Percentiles rank a stretch among this genome's conserved stretches.
Evolutionary conservation across 306 rosid genomes (phyloP).

Genomic region (Prunus dulcis): DNA sequence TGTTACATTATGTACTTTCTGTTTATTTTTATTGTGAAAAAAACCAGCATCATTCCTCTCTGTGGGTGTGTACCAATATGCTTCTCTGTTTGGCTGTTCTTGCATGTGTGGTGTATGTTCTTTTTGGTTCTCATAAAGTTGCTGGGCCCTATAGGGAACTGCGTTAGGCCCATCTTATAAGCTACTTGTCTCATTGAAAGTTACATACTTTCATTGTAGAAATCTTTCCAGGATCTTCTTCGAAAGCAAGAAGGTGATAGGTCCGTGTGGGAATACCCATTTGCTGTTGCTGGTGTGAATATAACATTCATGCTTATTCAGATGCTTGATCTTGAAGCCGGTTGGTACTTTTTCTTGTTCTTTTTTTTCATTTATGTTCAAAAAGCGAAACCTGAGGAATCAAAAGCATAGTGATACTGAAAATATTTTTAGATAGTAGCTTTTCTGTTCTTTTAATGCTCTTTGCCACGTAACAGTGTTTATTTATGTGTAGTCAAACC

Average conservation of each 20-base stretch:
- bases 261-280: constrained; percentile 98
- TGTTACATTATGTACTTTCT: not conserved
- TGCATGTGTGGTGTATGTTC: not conserved
- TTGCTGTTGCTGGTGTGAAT: constrained; percentile 99
- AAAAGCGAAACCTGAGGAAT: not conserved
- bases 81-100: not conserved
- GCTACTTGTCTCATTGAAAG: constrained; percentile 10
- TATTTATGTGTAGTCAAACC: constrained; percentile 76
- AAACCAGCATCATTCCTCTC: not conserved
- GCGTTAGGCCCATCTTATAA: constrained; percentile 18
- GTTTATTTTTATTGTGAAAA: not conserved
- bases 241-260: constrained; percentile 98
- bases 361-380: constrained; percentile 12
- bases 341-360: constrained; percentile 37
- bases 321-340: constrained; percentile 99
- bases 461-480: constrained; percentile 26
- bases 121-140: not conserved
- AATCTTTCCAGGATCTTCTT: constrained; percentile 92
- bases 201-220: constrained; percentile 50
- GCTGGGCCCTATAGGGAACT: not conserved
- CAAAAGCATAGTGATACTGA: not conserved
- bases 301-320: constrained; percentile 98
- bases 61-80: not conserved
- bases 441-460: not conserved
- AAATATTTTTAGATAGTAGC: not conserved